Evolutionary conservation across 192 early-diverging fungal genomes (phyloP).

Genomic region (Coemansia sp.): DNA sequence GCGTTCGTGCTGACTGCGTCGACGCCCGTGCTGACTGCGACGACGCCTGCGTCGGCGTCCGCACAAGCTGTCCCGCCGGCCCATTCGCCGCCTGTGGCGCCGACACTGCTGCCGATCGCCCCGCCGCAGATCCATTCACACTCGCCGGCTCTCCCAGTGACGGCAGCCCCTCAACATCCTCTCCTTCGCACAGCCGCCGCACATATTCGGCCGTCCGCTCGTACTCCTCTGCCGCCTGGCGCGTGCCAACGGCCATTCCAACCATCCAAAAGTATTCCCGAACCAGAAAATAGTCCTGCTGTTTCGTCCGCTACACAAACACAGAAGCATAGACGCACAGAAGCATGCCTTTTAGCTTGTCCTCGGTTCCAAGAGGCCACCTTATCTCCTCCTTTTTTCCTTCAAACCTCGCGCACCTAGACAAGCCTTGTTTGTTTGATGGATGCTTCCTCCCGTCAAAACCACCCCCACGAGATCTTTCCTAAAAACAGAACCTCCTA

Average conservation of each 20-base stretch:
- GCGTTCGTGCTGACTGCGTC: neutral
- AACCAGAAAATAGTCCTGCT: neutral
- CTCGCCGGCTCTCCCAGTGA: neutral
- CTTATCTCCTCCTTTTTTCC: neutral
- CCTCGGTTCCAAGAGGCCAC: neutral
- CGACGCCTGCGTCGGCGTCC: neutral
- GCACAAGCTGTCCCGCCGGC: neutral
- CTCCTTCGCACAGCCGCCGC: conserved; percentile 36
- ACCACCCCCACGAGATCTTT: neutral
- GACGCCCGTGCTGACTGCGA: neutral
- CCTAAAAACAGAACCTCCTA: no score
- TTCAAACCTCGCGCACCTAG: neutral
- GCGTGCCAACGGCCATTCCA: conserved; percentile 29
- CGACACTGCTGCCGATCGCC: neutral
- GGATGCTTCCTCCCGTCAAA: neutral
- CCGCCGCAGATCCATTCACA: neutral
- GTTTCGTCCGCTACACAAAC: neutral
- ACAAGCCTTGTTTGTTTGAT: neutral
- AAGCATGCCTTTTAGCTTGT: neutral
- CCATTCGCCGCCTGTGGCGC: neutral
- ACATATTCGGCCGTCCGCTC: conserved; percentile 31
- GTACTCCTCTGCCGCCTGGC: conserved; percentile 29
- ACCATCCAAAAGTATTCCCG: neutral
- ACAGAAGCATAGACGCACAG: no score
- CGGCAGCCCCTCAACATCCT: conserved; percentile 8